Percentiles rank a stretch among this genome's conserved stretches.
Conservation (phyloP, 75 land plant species). For the Chamaecyparis obtusa region DNA sequence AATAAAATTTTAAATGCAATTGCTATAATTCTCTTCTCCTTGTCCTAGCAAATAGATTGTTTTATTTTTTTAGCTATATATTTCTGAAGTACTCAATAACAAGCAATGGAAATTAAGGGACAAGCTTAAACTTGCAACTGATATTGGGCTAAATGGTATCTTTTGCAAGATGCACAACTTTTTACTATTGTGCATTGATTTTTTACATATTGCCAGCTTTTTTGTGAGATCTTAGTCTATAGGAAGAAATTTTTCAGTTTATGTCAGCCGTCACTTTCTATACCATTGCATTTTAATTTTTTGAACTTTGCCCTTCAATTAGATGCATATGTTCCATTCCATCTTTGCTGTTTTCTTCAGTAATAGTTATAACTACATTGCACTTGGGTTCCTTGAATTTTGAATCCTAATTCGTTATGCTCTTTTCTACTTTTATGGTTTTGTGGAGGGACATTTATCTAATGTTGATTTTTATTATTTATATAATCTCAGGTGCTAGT, state of each 20-base stretch:
- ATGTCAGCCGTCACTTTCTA: not conserved
- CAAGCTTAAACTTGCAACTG: not conserved
- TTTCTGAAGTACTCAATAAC: not conserved
- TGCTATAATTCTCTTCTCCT: not conserved
- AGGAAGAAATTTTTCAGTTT: not conserved
- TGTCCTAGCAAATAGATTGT: not conserved
- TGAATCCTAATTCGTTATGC: not conserved
- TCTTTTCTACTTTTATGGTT: not conserved
- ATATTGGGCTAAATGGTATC: not conserved
- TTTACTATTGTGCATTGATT: not conserved
- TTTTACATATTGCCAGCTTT: not conserved
- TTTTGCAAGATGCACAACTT: not conserved
- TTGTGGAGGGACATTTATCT: not conserved
- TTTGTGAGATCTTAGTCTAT: not conserved
- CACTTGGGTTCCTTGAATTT: not conserved
- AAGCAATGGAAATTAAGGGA: not conserved
- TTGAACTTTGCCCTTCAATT: not conserved
- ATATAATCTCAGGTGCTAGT: conserved; percentile 50
- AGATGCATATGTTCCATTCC: not conserved
- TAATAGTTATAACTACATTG: conserved; percentile 3
- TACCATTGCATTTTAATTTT: not conserved
- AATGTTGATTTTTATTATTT: not conserved
- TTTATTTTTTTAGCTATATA: not conserved
- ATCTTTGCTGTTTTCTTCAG: not conserved
- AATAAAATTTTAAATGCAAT: not conserved